phyloP scores from a whole-genome alignment of 352 stramenopile species.

The Phytophthora sp. region DNA sequence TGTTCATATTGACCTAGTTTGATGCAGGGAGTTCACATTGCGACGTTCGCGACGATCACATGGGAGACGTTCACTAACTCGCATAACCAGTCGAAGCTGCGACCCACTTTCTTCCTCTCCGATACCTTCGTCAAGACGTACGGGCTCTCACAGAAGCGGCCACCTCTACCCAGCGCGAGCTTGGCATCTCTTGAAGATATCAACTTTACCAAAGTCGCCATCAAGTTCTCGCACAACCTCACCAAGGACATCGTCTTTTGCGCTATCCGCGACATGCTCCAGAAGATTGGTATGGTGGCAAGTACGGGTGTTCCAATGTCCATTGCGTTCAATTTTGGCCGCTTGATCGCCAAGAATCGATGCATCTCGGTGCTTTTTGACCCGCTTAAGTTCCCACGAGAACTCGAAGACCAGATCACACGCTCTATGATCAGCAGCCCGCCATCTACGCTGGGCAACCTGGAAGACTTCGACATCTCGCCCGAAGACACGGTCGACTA shows the following conservation, averaged over 20 bases:
- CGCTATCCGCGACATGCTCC: conserved; percentile 70
- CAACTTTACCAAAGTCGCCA: conserved; percentile 86
- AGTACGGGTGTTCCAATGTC: conserved; percentile 57
- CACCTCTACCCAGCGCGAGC: conserved; percentile 11
- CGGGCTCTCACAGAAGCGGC: conserved; percentile 56
- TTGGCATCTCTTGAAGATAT: conserved; percentile 75
- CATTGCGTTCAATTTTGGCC: conserved; percentile 72
- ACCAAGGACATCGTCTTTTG: conserved; percentile 80
- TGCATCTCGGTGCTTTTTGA: conserved; percentile 77
- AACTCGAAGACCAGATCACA: conserved; percentile 63
- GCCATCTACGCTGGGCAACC: conserved; percentile 50
- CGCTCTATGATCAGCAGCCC: conserved; percentile 61
- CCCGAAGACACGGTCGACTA: conserved; percentile 51
- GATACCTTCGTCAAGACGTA: conserved; percentile 77
- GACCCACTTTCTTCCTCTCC: conserved; percentile 66
- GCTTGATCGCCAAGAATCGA: conserved; percentile 80
- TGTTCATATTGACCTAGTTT: conserved; percentile 6
- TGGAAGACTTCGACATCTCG: conserved; percentile 66
- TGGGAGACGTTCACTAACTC: conserved; percentile 70
- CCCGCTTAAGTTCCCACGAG: conserved; percentile 60
- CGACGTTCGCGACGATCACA: conserved; percentile 77
- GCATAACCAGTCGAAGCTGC: conserved; percentile 62
- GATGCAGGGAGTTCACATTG: conserved; percentile 67
- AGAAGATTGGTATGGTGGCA: conserved; percentile 74
- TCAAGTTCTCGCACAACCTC: conserved; percentile 78